Percentiles rank a stretch among this genome's conserved stretches.
Evolutionary conservation across 2,329 filamentous ascomycete species (phyloP).

Genomic region (Colletotrichum zoysiae): DNA sequence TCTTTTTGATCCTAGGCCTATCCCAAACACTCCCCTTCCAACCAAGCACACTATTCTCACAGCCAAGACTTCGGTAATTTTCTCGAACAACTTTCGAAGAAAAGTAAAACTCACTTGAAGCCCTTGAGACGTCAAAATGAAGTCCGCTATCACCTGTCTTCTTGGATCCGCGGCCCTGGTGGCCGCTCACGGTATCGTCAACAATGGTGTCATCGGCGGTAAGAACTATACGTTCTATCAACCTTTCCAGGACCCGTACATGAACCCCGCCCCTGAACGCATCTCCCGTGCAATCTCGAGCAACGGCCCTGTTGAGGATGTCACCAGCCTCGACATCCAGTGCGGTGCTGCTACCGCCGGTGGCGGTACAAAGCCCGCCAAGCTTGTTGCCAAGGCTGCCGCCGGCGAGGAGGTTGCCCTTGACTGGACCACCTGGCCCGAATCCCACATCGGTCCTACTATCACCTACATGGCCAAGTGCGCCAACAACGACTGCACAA

Average conservation of each 20-base stretch:
- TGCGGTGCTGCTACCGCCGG: slow-evolving; percentile 66
- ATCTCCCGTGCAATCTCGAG: slow-evolving; percentile 68
- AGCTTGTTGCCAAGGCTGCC: slow-evolving; percentile 64
- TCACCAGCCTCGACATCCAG: slow-evolving; percentile 66
- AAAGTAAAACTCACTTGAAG: neutral
- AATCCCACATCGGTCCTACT: slow-evolving; percentile 65
- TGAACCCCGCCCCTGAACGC: slow-evolving; percentile 55
- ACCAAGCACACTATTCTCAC: slow-evolving; percentile 35
- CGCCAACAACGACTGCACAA: slow-evolving; percentile 63
- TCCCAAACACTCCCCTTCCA: slow-evolving; percentile 23
- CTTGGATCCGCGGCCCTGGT: slow-evolving; percentile 55
- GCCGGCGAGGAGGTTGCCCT: slow-evolving; percentile 67
- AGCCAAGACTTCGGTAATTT: slow-evolving; percentile 30
- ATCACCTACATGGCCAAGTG: slow-evolving; percentile 73
- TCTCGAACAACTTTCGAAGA: neutral
- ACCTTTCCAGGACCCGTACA: slow-evolving; percentile 60
- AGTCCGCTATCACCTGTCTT: slow-evolving; percentile 43
- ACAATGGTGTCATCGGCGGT: slow-evolving; percentile 58
- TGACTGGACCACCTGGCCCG: slow-evolving; percentile 66
- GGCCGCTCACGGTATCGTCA: slow-evolving; percentile 63
- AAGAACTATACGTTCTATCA: slow-evolving; percentile 50
- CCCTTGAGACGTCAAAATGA: slow-evolving; percentile 38
- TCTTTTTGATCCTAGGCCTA: slow-evolving; percentile 39
- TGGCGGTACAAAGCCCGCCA: slow-evolving; percentile 62
- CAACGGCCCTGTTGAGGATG: slow-evolving; percentile 69